phyloP scores from a whole-genome alignment of 768 basidiomycete species.

The Sporobolomyces pararoseus region DNA sequence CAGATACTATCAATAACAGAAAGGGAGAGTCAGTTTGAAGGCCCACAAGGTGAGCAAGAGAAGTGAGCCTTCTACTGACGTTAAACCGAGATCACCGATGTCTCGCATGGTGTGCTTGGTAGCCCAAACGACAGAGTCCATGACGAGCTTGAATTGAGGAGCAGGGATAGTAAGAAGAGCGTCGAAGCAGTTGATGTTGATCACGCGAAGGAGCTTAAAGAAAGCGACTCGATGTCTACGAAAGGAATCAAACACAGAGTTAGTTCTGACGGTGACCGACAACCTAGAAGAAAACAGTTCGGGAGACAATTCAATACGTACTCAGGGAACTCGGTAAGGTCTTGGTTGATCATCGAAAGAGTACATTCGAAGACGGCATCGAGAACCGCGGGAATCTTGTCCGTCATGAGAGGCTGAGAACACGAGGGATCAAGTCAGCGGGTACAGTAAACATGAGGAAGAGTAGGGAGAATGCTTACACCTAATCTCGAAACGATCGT shows the following conservation, averaged over 20 bases:
- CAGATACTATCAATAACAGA: constrained; percentile 59
- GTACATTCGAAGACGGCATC: constrained; percentile 98
- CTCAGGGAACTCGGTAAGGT: constrained; percentile 97
- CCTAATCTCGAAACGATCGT: constrained; percentile 84
- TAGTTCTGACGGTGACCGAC: no score
- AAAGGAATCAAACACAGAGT: no score
- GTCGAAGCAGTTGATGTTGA: constrained; percentile 91
- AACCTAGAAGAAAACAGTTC: no score
- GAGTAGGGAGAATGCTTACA: constrained; percentile 56
- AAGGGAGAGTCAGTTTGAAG: not conserved
- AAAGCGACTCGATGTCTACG: constrained; percentile 78
- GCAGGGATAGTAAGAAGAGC: constrained; percentile 62
- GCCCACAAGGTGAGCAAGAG: not conserved
- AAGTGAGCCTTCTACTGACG: constrained; percentile 43
- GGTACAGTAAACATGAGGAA: not conserved
- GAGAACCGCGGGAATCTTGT: constrained; percentile 88
- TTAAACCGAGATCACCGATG: constrained; percentile 74
- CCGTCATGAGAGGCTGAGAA: constrained; percentile 70
- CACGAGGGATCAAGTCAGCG: not conserved
- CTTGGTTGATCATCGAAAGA: constrained; percentile 96
- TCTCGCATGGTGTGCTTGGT: constrained; percentile 99
- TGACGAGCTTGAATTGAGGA: constrained; percentile 89
- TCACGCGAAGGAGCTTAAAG: constrained; percentile 88
- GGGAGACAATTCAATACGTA: no score
- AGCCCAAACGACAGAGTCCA: constrained; percentile 99